phyloP scores from a whole-genome alignment of 1,139 yeast species.

The Lizanozyma gosingica region DNA sequence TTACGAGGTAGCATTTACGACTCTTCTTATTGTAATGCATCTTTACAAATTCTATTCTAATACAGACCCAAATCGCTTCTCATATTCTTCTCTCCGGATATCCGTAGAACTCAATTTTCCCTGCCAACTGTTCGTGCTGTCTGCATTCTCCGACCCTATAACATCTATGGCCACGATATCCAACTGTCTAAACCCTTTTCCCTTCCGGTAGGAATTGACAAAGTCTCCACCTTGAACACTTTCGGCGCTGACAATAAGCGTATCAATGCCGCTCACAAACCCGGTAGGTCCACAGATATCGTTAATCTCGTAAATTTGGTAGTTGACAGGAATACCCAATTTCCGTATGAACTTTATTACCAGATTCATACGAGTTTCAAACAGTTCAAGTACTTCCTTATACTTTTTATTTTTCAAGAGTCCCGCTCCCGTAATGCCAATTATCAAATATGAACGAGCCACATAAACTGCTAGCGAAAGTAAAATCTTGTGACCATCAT shows the following conservation, averaged over 20 bases:
- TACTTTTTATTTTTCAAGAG: conserved; percentile 68
- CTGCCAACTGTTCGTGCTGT: conserved; percentile 31
- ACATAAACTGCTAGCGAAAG: conserved; percentile 66
- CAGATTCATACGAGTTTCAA: conserved; percentile 36
- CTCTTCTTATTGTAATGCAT: too few relatives aligned
- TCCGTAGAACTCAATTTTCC: conserved; percentile 83
- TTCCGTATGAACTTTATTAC: conserved; percentile 42
- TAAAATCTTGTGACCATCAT: conserved; percentile 88
- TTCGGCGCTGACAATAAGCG: conserved; percentile 74
- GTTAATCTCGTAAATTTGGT: conserved; percentile 48
- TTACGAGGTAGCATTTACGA: too few relatives aligned
- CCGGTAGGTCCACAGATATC: conserved; percentile 97
- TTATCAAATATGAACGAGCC: conserved; percentile 45
- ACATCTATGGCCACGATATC: conserved; percentile 58
- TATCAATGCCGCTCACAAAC: conserved; percentile 61
- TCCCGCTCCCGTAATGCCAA: conserved; percentile 82
- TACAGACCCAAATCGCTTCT: conserved; percentile 1
- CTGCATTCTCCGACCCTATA: conserved; percentile 47
- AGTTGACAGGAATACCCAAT: conserved; percentile 29
- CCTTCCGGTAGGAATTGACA: conserved; percentile 57
- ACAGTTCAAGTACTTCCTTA: conserved; percentile 55
- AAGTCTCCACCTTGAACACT: conserved; percentile 66
- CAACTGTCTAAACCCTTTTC: conserved; percentile 46
- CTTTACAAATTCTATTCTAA: not conserved
- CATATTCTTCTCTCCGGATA: conserved; percentile 20